Evolutionary conservation across 768 basidiomycete species (phyloP).

Genomic region (Xanthoconium stramineum): DNA sequence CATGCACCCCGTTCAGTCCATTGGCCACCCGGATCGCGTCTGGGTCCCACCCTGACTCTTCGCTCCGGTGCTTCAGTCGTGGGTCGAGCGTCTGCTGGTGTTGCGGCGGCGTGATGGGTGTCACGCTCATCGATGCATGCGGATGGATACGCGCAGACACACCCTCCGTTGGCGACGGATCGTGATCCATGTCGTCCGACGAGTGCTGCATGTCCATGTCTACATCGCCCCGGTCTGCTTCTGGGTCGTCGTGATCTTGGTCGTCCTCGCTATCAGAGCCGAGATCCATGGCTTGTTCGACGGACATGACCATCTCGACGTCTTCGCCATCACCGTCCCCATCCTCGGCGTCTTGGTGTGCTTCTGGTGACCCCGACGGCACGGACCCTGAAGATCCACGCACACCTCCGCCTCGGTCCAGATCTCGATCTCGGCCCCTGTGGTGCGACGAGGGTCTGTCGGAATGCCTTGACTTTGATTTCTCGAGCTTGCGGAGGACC

Average conservation of each 20-base stretch:
- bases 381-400: slow-evolving; percentile 13
- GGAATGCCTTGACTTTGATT: slow-evolving; percentile 26
- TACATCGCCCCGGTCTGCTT: slow-evolving; percentile 3
- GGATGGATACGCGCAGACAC: slow-evolving; percentile 27
- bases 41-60: slow-evolving; percentile 29
- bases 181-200: slow-evolving; percentile 25
- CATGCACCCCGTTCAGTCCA: slow-evolving; percentile 18
- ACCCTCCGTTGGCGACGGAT: slow-evolving; percentile 34
- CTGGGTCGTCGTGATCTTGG: slow-evolving; percentile 8
- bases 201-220: slow-evolving; percentile 27
- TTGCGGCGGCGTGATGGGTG: slow-evolving; percentile 31
- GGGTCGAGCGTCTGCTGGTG: slow-evolving; percentile 24
- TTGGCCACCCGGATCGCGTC: slow-evolving; percentile 14
- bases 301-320: slow-evolving; percentile 35
- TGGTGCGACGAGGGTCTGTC: slow-evolving; percentile 20
- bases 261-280: slow-evolving; percentile 35
- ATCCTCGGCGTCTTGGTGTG: slow-evolving; percentile 7
- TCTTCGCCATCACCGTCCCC: slow-evolving; percentile 22
- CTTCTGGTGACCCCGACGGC: slow-evolving; percentile 5
- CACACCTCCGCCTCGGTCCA: neutral
- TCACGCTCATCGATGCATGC: slow-evolving; percentile 27
- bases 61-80: slow-evolving; percentile 29
- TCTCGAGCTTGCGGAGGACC: slow-evolving; percentile 65
- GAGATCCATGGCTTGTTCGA: slow-evolving; percentile 46
- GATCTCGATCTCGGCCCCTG: slow-evolving; percentile 5